Conservation (phyloP, 805 yeast species). For the Kodamaea neixiangensis region DNA sequence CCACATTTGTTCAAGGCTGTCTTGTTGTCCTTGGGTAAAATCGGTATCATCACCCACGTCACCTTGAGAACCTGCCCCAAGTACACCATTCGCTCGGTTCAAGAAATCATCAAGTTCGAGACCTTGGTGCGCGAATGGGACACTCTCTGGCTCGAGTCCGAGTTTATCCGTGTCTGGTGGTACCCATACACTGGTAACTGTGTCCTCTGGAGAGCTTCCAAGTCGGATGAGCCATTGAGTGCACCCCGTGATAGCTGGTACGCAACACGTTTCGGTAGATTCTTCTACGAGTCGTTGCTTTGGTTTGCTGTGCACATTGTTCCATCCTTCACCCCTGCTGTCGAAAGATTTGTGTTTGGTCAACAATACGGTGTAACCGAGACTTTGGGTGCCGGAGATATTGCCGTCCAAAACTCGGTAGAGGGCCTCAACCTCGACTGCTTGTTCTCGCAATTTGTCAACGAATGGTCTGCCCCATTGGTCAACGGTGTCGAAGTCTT, state of each 20-base stretch:
- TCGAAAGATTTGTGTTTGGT: constrained; percentile 81
- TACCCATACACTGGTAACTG: constrained; percentile 88
- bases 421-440: constrained; percentile 96
- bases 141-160: constrained; percentile 82
- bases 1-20: constrained; percentile 78
- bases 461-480: constrained; percentile 97
- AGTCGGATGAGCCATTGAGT: constrained; percentile 64
- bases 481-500: constrained; percentile 73
- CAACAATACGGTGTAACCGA: constrained; percentile 82
- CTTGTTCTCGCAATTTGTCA: constrained; percentile 87
- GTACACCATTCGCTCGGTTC: constrained; percentile 76
- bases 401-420: constrained; percentile 76
- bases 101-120: constrained; percentile 79
- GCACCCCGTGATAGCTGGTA: constrained; percentile 78
- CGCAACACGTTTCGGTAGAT: constrained; percentile 77
- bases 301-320: constrained; percentile 74
- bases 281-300: constrained; percentile 74
- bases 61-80: constrained; percentile 83
- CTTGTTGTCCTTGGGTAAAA: constrained; percentile 81
- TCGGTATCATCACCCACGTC: constrained; percentile 85
- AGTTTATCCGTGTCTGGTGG: constrained; percentile 96
- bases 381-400: constrained; percentile 59
- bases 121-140: constrained; percentile 74
- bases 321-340: constrained; percentile 78
- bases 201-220: constrained; percentile 87